phyloP scores from a whole-genome alignment of 2,329 filamentous ascomycete genomes.

The Parasarocladium wereldwijsianum region DNA sequence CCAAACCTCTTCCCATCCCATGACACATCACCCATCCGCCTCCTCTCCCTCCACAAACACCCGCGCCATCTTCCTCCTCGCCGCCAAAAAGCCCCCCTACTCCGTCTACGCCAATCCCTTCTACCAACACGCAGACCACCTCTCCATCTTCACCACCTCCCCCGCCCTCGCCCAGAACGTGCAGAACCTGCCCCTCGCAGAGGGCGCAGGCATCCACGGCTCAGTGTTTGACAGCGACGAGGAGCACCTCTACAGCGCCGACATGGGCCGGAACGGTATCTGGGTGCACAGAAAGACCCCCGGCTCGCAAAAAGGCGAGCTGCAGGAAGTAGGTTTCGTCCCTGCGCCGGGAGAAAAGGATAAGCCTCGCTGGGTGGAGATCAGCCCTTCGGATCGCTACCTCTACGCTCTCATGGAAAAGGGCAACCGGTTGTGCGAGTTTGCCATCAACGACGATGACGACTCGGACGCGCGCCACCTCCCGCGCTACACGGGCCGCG shows the following conservation, averaged over 20 bases:
- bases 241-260: constrained; percentile 64
- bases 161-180: constrained; percentile 40
- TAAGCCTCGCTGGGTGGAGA: constrained; percentile 78
- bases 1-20: constrained; percentile 59
- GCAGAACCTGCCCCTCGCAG: constrained; percentile 60
- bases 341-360: constrained; percentile 57
- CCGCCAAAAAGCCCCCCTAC: constrained; percentile 63
- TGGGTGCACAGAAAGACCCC: constrained; percentile 65
- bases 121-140: constrained; percentile 70
- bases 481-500: constrained; percentile 64
- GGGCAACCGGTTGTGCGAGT: constrained; percentile 73
- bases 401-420: constrained; percentile 82
- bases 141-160: constrained; percentile 59
- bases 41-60: constrained; percentile 61
- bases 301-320: constrained; percentile 32
- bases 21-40: constrained; percentile 59
- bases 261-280: constrained; percentile 63
- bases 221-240: constrained; percentile 63
- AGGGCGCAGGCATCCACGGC: constrained; percentile 60
- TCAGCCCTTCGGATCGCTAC: constrained; percentile 64
- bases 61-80: constrained; percentile 76
- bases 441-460: constrained; percentile 65
- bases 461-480: constrained; percentile 54
- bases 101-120: constrained; percentile 83
- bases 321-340: constrained; percentile 58